Evolutionary conservation across 768 basidiomycete species (phyloP).

Genomic region (Lactarius pseudohatsudake): DNA sequence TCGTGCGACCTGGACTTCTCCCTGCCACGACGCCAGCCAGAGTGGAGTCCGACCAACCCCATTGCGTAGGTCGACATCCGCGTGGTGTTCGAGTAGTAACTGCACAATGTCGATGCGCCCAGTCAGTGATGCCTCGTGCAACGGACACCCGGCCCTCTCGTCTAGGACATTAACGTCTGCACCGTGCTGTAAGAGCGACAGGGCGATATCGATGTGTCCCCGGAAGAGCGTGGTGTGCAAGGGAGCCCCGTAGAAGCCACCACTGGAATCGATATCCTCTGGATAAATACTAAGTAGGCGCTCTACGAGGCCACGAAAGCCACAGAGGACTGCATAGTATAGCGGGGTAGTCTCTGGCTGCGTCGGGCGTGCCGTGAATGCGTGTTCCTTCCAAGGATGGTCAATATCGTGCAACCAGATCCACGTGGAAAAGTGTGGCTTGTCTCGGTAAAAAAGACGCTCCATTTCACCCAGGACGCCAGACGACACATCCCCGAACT

Average conservation of each 20-base stretch:
- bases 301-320: neutral
- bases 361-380: neutral
- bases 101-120: neutral
- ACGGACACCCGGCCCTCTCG: neutral
- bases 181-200: neutral
- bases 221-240: neutral
- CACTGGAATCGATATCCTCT: neutral
- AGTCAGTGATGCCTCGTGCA: neutral
- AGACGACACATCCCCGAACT: neutral
- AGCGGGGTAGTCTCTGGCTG: neutral
- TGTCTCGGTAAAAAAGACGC: neutral
- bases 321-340: conserved; percentile 2
- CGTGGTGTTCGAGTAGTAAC: neutral
- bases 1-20: too few relatives aligned
- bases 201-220: neutral
- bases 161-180: neutral
- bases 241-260: neutral
- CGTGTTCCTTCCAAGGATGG: neutral
- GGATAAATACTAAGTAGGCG: neutral
- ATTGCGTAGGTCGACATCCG: neutral
- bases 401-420: neutral
- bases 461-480: neutral
- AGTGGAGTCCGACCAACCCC: neutral
- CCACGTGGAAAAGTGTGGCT: neutral
- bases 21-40: neutral